Conservation (phyloP, 345 rosid species). For the Dipteronia dyeriana region DNA sequence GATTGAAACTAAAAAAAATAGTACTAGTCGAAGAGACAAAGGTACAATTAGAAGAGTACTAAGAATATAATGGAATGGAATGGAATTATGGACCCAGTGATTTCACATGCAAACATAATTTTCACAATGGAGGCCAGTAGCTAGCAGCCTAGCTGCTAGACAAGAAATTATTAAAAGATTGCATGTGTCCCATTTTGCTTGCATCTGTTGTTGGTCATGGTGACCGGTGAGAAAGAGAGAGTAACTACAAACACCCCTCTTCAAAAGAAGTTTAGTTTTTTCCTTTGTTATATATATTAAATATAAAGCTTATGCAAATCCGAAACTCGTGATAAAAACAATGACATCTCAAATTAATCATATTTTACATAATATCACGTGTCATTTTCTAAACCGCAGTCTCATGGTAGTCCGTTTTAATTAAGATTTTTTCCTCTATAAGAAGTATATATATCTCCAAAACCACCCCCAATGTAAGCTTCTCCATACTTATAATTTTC, state of each 20-base stretch:
- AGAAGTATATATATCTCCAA: neutral
- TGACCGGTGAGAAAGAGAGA: neutral
- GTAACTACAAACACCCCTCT: neutral
- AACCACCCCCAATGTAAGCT: neutral
- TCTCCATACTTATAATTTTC: no score
- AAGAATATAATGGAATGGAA: neutral
- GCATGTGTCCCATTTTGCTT: neutral
- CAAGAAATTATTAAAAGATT: neutral
- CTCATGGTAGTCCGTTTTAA: neutral
- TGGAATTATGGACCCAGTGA: slow-evolving; percentile 4
- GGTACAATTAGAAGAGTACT: neutral
- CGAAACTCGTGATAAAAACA: no score
- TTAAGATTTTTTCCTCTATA: neutral
- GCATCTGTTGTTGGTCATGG: neutral
- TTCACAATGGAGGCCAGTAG: neutral
- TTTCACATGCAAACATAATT: neutral
- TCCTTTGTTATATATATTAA: neutral
- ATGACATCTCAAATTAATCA: neutral
- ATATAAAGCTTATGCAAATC: no score
- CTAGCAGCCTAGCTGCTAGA: neutral
- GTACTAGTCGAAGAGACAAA: neutral
- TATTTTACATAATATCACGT: neutral
- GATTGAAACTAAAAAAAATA: neutral
- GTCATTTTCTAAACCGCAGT: no score
- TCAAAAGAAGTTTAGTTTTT: neutral